Evolutionary conservation across 2,329 filamentous ascomycete species (phyloP).

Genomic region (Nectriaceae sp.): DNA sequence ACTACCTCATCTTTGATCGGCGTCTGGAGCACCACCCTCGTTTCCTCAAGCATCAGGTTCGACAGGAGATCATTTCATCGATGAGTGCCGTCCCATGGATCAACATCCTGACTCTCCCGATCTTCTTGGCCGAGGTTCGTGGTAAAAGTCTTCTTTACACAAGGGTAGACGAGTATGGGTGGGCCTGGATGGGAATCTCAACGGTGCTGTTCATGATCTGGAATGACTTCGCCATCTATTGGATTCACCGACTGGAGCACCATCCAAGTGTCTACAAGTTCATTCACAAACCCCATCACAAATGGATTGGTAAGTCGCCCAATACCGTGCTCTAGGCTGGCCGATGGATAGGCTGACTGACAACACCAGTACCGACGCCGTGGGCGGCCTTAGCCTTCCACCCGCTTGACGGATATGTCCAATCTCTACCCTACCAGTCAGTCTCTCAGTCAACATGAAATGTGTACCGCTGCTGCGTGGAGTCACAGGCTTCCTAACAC

Average conservation of each 20-base stretch:
- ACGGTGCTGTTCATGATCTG: slow-evolving; percentile 45
- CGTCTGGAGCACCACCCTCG: slow-evolving; percentile 48
- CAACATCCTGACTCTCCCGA: slow-evolving; percentile 46
- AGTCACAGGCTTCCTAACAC: slow-evolving; percentile 16
- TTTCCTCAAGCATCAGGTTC: slow-evolving; percentile 50
- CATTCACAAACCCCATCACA: slow-evolving; percentile 51
- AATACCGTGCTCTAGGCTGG: background rate
- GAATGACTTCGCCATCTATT: slow-evolving; percentile 49
- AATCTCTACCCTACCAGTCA: slow-evolving; percentile 49
- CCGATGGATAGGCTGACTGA: slow-evolving; percentile 2
- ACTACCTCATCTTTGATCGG: slow-evolving; percentile 63
- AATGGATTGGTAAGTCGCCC: slow-evolving; percentile 44
- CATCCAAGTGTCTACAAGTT: slow-evolving; percentile 49
- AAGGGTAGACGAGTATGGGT: slow-evolving; percentile 40
- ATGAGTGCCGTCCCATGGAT: slow-evolving; percentile 46
- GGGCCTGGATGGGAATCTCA: slow-evolving; percentile 41
- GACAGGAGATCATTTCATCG: slow-evolving; percentile 45
- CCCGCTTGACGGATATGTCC: slow-evolving; percentile 47
- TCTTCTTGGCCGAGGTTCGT: slow-evolving; percentile 50
- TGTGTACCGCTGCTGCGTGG: too few species aligned
- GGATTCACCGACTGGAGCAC: slow-evolving; percentile 49
- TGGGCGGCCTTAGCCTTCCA: slow-evolving; percentile 51
- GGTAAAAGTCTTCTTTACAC: slow-evolving; percentile 46
- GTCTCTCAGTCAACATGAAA: slow-evolving; percentile 15
- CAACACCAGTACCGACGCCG: slow-evolving; percentile 42